A percentile compares a stretch with the other conserved stretches of the same genome.
phyloP scores from a whole-genome alignment of 1,284 basidiomycete genomes.

The Cutaneotrichosporon cyanovorans region DNA sequence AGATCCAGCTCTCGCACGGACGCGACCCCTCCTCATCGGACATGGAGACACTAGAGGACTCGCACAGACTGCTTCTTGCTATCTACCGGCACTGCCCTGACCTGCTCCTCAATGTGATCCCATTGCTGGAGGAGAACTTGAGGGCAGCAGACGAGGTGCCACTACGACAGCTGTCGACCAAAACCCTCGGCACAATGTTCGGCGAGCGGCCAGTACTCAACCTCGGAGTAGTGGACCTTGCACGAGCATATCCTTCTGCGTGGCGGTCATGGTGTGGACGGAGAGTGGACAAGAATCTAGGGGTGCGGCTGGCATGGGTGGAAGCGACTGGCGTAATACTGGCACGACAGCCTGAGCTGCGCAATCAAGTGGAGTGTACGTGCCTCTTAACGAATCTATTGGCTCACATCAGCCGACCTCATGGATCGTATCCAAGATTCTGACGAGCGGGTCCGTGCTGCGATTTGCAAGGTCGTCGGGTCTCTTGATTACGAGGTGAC shows the following conservation, averaged over 20 bases:
- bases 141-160: constrained; percentile 62
- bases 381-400: constrained; percentile 4
- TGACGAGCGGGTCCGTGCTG: constrained; percentile 83
- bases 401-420: constrained; percentile 53
- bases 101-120: constrained; percentile 80
- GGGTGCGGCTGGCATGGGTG: constrained; percentile 71
- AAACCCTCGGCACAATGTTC: constrained; percentile 84
- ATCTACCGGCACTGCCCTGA: constrained; percentile 73
- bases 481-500: constrained; percentile 85
- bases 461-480: constrained; percentile 72
- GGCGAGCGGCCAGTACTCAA: constrained; percentile 57
- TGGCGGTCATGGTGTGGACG: constrained; percentile 82
- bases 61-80: constrained; percentile 78
- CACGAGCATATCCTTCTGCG: constrained; percentile 68
- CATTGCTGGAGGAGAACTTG: constrained; percentile 86
- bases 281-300: constrained; percentile 65
- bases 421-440: constrained; percentile 68
- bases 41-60: constrained; percentile 52
- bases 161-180: constrained; percentile 69
- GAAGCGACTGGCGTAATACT: constrained; percentile 62
- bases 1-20: constrained; percentile 62
- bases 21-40: constrained; percentile 45
- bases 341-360: constrained; percentile 59
- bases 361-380: constrained; percentile 63
- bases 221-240: constrained; percentile 49